These are phyloP conservation scores for Phytophthora colocasiae DNA, from an alignment of 352 stramenopile species.

Conservation along the genomic window DNA sequence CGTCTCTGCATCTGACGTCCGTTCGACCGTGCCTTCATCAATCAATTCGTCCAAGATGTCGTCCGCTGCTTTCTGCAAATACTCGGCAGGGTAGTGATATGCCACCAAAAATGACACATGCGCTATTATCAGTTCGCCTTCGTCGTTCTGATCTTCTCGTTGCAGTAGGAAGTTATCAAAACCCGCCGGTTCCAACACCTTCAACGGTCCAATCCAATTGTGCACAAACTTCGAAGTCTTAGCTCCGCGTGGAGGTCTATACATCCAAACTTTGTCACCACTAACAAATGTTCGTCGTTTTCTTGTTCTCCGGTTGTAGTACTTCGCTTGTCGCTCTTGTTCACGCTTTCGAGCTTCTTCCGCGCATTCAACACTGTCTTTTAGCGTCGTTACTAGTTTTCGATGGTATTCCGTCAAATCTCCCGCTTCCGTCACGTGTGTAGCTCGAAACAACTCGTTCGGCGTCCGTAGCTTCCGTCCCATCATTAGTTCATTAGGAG, in stretches of 20 bases:
- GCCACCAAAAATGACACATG: constrained; percentile 10
- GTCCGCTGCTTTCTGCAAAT: background rate
- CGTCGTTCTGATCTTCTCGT: background rate
- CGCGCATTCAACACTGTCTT: background rate
- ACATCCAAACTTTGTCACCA: too few relatives aligned
- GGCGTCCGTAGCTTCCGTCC: background rate
- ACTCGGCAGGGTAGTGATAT: background rate
- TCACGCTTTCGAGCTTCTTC: background rate
- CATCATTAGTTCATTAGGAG: background rate
- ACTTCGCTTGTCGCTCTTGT: background rate
- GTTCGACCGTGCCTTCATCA: constrained; percentile 1
- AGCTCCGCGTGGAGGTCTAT: background rate
- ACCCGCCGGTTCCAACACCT: background rate
- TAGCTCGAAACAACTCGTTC: background rate
- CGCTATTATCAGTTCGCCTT: background rate
- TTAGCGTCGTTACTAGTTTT: background rate
- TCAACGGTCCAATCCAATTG: constrained; percentile 3
- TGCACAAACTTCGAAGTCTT: constrained; percentile 7
- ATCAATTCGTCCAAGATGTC: constrained; percentile 3
- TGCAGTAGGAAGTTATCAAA: constrained; percentile 3
- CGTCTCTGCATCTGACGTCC: background rate
- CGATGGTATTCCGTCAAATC: background rate
- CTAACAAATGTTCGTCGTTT: too few relatives aligned
- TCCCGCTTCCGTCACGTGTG: background rate
- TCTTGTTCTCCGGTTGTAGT: too few relatives aligned